Evolutionary conservation across 257 asterid genomes (phyloP).

Genomic region (Salvia hispanica): DNA sequence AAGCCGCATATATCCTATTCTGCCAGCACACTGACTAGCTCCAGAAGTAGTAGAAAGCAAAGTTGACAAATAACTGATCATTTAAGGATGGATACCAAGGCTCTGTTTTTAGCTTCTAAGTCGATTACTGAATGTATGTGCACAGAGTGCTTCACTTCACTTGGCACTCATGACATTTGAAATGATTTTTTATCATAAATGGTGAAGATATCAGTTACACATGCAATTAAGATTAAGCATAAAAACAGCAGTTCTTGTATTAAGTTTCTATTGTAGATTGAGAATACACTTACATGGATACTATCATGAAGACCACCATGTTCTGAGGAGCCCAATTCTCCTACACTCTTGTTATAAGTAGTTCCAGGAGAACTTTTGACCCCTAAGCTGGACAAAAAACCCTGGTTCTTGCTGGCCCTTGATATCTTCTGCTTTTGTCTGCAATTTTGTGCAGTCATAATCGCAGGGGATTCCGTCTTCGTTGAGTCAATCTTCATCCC

Average conservation of each 20-base stretch:
- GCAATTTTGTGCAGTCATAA: slow-evolving; percentile 35
- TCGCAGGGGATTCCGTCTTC: slow-evolving; percentile 50
- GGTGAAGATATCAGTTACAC: slow-evolving; percentile 6
- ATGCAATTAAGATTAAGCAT: slow-evolving; percentile 15
- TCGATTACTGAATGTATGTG: background rate
- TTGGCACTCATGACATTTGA: slow-evolving; percentile 5
- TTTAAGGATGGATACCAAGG: background rate
- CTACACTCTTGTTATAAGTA: slow-evolving; percentile 23
- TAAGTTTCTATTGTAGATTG: slow-evolving; percentile 9
- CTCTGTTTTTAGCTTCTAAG: background rate
- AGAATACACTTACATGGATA: slow-evolving; percentile 38
- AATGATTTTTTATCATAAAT: slow-evolving; percentile 7
- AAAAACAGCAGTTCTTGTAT: slow-evolving; percentile 15
- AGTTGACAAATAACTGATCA: slow-evolving; percentile 3
- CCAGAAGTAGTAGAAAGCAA: slow-evolving; percentile 19
- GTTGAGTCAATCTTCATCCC: slow-evolving; percentile 37
- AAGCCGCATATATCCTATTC: background rate
- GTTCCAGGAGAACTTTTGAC: slow-evolving; percentile 26
- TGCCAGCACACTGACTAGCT: slow-evolving; percentile 9
- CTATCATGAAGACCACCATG: slow-evolving; percentile 26
- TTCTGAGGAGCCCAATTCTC: slow-evolving; percentile 25
- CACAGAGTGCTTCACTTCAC: background rate
- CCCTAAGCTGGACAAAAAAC: slow-evolving; percentile 39
- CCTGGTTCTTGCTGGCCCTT: slow-evolving; percentile 38
- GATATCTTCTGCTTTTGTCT: slow-evolving; percentile 44